Conservation (phyloP, 1,139 yeast species). For the Blastobotrys ciferrii region DNA sequence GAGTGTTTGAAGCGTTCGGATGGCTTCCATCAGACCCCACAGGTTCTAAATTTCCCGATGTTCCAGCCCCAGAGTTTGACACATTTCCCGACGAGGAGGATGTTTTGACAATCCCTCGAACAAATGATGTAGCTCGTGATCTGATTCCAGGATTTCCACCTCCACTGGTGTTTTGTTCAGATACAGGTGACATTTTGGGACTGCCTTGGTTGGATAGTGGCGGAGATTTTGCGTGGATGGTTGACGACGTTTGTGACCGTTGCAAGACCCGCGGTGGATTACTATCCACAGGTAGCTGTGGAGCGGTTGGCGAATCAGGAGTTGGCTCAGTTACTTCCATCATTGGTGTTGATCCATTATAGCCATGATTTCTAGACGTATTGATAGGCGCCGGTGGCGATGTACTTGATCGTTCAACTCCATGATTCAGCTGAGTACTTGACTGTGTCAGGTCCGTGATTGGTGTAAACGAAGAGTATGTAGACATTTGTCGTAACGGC, state of each 20-base stretch:
- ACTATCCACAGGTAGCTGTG: background rate
- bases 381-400: background rate
- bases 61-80: background rate
- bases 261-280: background rate
- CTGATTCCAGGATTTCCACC: constrained; percentile 9
- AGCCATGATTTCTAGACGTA: background rate
- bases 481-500: constrained; percentile 35
- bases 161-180: background rate
- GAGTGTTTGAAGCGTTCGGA: background rate
- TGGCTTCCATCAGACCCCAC: background rate
- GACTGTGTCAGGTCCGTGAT: constrained; percentile 30
- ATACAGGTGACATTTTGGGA: background rate
- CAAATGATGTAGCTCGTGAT: constrained; percentile 19
- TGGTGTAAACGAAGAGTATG: constrained; percentile 36
- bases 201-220: constrained; percentile 6
- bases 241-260: background rate
- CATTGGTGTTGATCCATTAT: background rate
- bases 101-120: constrained; percentile 16
- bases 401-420: background rate
- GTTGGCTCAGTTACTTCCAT: constrained; percentile 1
- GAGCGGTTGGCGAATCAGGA: constrained; percentile 4
- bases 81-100: background rate
- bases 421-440: background rate
- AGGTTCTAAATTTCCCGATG: background rate
- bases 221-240: background rate